Evolutionary conservation across 1,284 basidiomycete genomes (phyloP).

Genomic region (Jaminaea rosea): DNA sequence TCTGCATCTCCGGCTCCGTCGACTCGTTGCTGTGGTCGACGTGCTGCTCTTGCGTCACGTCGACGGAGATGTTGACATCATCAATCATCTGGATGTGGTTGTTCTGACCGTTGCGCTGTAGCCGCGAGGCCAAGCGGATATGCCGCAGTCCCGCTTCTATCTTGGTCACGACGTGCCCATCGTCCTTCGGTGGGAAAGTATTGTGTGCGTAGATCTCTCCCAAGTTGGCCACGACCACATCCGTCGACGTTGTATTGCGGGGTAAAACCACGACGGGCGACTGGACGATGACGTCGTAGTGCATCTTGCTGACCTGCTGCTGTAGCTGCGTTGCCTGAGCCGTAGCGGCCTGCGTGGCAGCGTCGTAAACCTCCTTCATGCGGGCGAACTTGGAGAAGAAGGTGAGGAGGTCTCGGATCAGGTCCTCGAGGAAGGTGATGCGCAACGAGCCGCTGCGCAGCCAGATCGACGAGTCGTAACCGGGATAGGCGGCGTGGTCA

Average conservation of each 20-base stretch:
- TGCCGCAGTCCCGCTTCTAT: slow-evolving; percentile 74
- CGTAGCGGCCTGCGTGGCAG: slow-evolving; percentile 84
- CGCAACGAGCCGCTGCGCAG: slow-evolving; percentile 85
- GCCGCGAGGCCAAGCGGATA: slow-evolving; percentile 58
- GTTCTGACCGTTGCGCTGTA: slow-evolving; percentile 25
- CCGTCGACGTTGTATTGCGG: slow-evolving; percentile 60
- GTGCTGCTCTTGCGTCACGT: slow-evolving; percentile 56
- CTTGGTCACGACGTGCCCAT: slow-evolving; percentile 49
- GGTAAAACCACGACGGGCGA: slow-evolving; percentile 90
- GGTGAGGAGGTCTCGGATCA: slow-evolving; percentile 72
- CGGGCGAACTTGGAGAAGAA: slow-evolving; percentile 81
- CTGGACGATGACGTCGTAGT: slow-evolving; percentile 80
- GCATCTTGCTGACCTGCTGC: slow-evolving; percentile 59
- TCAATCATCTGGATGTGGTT: slow-evolving; percentile 68
- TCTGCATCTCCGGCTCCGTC: slow-evolving; percentile 48
- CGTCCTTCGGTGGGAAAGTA: slow-evolving; percentile 55
- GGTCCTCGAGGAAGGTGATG: slow-evolving; percentile 77
- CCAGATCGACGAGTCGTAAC: slow-evolving; percentile 76
- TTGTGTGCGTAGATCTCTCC: slow-evolving; percentile 85
- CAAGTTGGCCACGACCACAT: slow-evolving; percentile 70
- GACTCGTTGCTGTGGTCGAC: slow-evolving; percentile 8
- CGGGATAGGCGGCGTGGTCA: slow-evolving; percentile 58
- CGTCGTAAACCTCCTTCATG: slow-evolving; percentile 71
- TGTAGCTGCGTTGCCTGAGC: slow-evolving; percentile 69
- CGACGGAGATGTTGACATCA: slow-evolving; percentile 71